Base-by-base conservation (phyloP, 2,329 filamentous ascomycete species). In the Penicillium corylophilum region DNA sequence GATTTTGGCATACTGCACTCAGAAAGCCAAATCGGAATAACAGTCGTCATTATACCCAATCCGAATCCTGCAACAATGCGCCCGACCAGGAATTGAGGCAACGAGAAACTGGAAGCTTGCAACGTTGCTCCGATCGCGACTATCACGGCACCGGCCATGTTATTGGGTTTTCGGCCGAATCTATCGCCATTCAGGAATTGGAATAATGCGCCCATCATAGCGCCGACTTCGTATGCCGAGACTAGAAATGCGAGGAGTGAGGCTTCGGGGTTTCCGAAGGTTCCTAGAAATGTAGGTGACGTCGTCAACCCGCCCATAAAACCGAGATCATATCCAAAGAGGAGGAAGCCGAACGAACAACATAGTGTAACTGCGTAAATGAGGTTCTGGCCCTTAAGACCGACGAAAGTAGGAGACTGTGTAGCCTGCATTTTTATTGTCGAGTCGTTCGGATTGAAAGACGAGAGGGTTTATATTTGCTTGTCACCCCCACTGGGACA, bases 281-380 rank as follows among this genome's bases (percentile, higher is more conserved):
- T 40, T 1, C 5, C 44, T 6, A 55, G 39, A 23, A 55, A 55
- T 23, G 46, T 43, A 2, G 43, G 38, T 1, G 50, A 53, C 1
- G 50, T 53, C 0, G 50, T 53, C n/a, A 55, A 26, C 5, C 53
- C 50, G 15, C 53, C 53, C 50, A 55, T 53, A 41, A 77, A 73
- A 8, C 75, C 75, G 24, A 76, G 74, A 43, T 72, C 68, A 49
- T 71, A 72, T 20, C 70, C 70, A 52, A 77, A 77, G 5, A 77
- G 68, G 10, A 75, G 64, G 20, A 73, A 73, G 12, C 73, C 73
- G 9, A 74, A 66, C 18, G 71, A 57, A 31, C 60, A 61, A 38
- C 50, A 53, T 41, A 59, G 35, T 13, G 60, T 62, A n/a, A 62
- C 56, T 15, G 54, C 56, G n/a, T 62, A 61, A 8, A 62, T 53